These are phyloP conservation scores for Delitschia confertaspora DNA, from an alignment of 495 filamentous ascomycete species.

Conservation along the genomic window DNA sequence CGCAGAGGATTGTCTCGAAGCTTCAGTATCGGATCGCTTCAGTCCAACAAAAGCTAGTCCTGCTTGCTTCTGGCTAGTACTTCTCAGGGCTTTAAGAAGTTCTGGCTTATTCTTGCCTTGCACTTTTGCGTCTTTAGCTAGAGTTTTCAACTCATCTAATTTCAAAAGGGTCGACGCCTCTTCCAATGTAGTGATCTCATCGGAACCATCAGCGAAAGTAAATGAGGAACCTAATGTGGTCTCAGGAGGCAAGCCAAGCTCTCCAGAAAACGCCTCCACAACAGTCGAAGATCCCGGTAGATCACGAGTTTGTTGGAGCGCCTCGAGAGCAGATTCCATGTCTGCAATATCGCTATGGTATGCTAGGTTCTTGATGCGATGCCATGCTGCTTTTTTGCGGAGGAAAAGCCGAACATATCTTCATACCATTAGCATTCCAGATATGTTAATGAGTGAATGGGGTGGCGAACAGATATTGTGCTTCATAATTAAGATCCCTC, in stretches of 20 bases:
- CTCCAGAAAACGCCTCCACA: conserved; percentile 39
- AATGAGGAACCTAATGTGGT: conserved; percentile 47
- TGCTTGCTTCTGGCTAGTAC: conserved; percentile 61
- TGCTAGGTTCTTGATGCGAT: conserved; percentile 65
- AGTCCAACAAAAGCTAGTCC: conserved; percentile 44
- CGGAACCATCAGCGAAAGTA: conserved; percentile 69
- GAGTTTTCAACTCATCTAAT: conserved; percentile 73
- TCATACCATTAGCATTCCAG: conserved; percentile 4
- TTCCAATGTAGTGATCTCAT: conserved; percentile 67
- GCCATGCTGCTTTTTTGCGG: conserved; percentile 90
- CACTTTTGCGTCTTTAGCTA: conserved; percentile 81
- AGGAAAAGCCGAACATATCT: conserved; percentile 91
- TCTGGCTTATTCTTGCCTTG: conserved; percentile 86
- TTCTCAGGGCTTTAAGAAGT: conserved; percentile 59
- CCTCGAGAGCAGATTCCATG: conserved; percentile 51
- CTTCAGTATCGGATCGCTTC: conserved; percentile 24
- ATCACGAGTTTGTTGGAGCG: conserved; percentile 43
- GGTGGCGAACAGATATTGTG: conserved; percentile 72
- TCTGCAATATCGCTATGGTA: conserved; percentile 81
- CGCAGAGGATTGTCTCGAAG: conserved; percentile 20
- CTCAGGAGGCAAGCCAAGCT: conserved; percentile 41
- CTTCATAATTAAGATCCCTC: conserved; percentile 67
- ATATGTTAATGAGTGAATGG: conserved; percentile 7
- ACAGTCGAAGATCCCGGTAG: conserved; percentile 38
- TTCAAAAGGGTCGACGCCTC: conserved; percentile 74